Evolutionary conservation across 1,284 basidiomycete genomes (phyloP), one percentile per base, ranked within the genome.

Genomic region (Megacollybia platyphylla): DNA sequence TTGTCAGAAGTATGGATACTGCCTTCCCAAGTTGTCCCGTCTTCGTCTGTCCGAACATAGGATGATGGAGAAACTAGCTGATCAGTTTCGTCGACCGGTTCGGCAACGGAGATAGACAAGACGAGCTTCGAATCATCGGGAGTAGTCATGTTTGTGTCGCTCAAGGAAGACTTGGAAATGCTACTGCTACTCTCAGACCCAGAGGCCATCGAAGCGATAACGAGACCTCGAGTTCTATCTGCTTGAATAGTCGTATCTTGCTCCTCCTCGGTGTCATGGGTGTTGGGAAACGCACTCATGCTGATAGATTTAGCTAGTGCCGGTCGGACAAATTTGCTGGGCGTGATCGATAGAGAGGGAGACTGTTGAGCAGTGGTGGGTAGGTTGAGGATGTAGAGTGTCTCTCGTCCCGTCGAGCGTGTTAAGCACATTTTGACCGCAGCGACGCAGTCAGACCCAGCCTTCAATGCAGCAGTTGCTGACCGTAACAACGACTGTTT

Each of bases 381-480:
- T 28, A 82, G 58, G 44, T 76, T 66, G 51, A 87, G 68, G 44
- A 85, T 60, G 51, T 85, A 79, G 11, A 76, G 70, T 28, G 68
- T 65, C 49, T 79, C 77, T 24, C 20, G 20, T 34, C 72, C 71
- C 10, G 68, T 59, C 5, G 77, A 66, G 36, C 80, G 69, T 51
- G 68, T 78, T 43, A 89, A 59, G 56, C 84, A 88, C 44, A 80
- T 71, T 58, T 85, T 87, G 46, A 93, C 83, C 7, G 87, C 76
- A 6, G 79, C 73, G 27, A 89, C 82, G 57, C 90, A 93, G 50
- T 93, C 89, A n/a, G 84, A 80, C 24, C 87, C 89, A 17, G 86
- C 79, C 52, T 89, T 85, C 47, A 94, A 65, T 2, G 92, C 88
- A 42, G 75, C 76, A 1, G 93, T 97, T 3, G 93, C 91, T 8